Evolutionary conservation across 306 rosid species (phyloP).

Genomic region (Mimosa pudica): DNA sequence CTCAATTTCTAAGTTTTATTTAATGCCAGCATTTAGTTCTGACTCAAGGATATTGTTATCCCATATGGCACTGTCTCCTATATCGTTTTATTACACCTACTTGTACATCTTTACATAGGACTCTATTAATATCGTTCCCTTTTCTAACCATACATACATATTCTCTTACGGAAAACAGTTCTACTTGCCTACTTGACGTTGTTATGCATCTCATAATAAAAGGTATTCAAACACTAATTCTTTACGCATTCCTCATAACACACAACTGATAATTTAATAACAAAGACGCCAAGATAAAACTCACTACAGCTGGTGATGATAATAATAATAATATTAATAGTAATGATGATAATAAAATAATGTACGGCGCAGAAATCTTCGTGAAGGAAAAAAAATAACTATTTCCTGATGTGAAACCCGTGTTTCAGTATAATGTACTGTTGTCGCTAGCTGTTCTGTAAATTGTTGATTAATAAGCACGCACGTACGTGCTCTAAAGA

Average conservation of each 20-base stretch:
- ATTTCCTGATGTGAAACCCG: background rate
- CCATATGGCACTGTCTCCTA: constrained; percentile 41
- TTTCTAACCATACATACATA: too few species aligned
- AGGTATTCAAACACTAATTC: too few species aligned
- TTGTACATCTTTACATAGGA: too few species aligned
- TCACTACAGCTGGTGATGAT: background rate
- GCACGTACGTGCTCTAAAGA: background rate
- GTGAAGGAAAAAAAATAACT: constrained; percentile 9
- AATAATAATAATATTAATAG: too few species aligned
- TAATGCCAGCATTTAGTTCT: constrained; percentile 23
- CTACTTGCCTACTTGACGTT: too few species aligned
- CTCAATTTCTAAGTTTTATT: constrained; percentile 16
- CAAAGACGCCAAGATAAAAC: constrained; percentile 27
- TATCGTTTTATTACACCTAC: background rate
- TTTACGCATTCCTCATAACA: too few species aligned
- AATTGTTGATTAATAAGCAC: constrained; percentile 28
- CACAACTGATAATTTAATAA: background rate
- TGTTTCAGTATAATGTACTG: constrained; percentile 27
- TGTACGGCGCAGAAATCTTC: background rate
- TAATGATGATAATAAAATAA: background rate
- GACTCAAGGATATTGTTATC: constrained; percentile 31
- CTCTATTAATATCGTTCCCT: too few species aligned
- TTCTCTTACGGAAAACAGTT: too few species aligned
- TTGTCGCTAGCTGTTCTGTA: constrained; percentile 13
- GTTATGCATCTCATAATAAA: too few species aligned